These are phyloP conservation scores for Saccharomyces eubayanus DNA, from an alignment of 805 yeast genomes.

Conservation along the genomic window DNA sequence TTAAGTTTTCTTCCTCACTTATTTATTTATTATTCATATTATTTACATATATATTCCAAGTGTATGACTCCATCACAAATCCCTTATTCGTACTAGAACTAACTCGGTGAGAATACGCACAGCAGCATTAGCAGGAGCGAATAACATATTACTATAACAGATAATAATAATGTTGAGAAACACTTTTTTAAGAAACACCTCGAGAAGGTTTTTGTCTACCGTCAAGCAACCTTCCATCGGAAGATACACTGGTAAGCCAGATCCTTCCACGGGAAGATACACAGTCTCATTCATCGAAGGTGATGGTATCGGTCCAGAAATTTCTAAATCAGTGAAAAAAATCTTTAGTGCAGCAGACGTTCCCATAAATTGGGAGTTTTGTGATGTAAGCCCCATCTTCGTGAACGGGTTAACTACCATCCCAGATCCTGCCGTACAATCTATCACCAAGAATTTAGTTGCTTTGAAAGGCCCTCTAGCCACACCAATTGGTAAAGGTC, in stretches of 20 bases:
- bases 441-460: conserved; percentile 85
- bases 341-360: conserved; percentile 91
- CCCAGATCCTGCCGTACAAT: conserved; percentile 85
- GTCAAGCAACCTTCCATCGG: conserved; percentile 29
- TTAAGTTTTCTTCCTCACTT: neutral
- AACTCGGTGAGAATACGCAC: neutral
- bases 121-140: neutral
- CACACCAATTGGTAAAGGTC: conserved; percentile 98
- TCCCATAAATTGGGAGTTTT: conserved; percentile 95
- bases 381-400: conserved; percentile 89
- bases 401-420: conserved; percentile 89
- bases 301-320: conserved; percentile 96
- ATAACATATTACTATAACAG: neutral
- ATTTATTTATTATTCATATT: neutral
- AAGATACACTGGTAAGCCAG: conserved; percentile 27
- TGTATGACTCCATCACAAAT: neutral
- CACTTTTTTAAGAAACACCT: conserved; percentile 3
- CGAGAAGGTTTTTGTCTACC: conserved; percentile 14
- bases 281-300: conserved; percentile 95
- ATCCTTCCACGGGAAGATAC: conserved; percentile 66
- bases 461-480: conserved; percentile 98
- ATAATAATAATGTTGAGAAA: conserved; percentile 7
- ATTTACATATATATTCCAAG: neutral
- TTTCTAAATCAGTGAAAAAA: conserved; percentile 86
- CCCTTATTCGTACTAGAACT: neutral